Conservation (phyloP, 2,329 filamentous ascomycete species). For the Falciphora oryzae region DNA sequence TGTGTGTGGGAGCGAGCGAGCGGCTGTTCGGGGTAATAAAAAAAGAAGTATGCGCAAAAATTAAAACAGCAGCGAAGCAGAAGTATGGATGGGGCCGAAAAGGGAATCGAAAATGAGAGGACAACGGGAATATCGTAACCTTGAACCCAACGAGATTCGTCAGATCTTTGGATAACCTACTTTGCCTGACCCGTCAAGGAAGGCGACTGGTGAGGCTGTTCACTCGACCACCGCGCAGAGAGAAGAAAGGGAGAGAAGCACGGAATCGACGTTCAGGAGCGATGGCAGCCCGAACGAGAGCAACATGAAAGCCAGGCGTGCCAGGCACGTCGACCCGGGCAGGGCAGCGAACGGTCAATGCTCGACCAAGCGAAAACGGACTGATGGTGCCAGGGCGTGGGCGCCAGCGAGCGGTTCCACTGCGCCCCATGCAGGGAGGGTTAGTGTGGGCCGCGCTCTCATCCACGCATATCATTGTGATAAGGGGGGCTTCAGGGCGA, state of each 20-base stretch:
- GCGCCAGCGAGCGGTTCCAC: background rate
- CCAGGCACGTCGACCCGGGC: background rate
- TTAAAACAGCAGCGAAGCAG: background rate
- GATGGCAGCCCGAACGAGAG: background rate
- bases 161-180: background rate
- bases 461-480: no score
- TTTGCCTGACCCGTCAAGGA: background rate
- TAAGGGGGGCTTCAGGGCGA: background rate
- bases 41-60: background rate
- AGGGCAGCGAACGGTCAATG: background rate
- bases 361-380: background rate
- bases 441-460: no score
- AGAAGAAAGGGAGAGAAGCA: background rate
- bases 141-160: background rate
- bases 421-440: background rate
- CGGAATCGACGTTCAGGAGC: background rate
- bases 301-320: background rate
- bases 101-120: background rate
- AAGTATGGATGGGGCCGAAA: background rate
- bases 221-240: background rate
- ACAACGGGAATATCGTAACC: background rate
- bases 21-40: background rate
- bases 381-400: background rate
- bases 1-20: background rate
- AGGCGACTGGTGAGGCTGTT: constrained; percentile 1